These are phyloP conservation scores for Lactarius akahatsu DNA, from an alignment of 768 basidiomycete species.

Conservation along the genomic window DNA sequence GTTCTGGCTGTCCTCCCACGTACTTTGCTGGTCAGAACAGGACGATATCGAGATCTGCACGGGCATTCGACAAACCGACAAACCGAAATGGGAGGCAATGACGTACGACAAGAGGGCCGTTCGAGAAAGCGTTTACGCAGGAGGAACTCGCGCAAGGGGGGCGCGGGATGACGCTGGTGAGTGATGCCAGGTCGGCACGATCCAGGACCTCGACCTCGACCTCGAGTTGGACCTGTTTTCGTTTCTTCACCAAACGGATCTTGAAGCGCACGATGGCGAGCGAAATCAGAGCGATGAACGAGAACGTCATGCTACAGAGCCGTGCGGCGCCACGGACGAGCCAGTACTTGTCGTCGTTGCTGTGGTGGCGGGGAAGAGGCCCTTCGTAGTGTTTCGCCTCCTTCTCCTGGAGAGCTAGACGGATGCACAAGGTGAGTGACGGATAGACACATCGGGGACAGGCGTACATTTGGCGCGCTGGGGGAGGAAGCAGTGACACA, in stretches of 20 bases:
- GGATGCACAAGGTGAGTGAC: neutral
- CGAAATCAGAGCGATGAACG: neutral
- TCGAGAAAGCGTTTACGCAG: neutral
- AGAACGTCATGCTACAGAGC: neutral
- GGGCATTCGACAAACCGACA: neutral
- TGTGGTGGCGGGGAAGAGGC: neutral
- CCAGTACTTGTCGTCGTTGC: slow-evolving; percentile 2
- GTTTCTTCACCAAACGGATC: neutral
- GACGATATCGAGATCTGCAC: slow-evolving; percentile 22
- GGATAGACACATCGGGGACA: neutral
- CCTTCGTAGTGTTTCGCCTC: neutral
- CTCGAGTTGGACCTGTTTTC: neutral
- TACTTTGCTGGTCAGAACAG: slow-evolving; percentile 9
- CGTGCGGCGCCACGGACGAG: neutral
- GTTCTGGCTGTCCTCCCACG: slow-evolving; percentile 19
- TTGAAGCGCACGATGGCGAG: slow-evolving; percentile 9
- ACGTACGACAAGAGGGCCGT: slow-evolving; percentile 20
- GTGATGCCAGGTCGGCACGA: neutral
- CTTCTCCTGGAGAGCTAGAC: neutral
- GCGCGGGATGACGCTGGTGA: neutral
- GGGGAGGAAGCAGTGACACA: slow-evolving; percentile 17
- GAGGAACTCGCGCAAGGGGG: neutral
- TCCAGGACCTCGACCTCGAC: neutral
- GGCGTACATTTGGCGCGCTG: slow-evolving; percentile 7
- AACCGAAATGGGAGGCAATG: neutral